Conservation (phyloP, 345 rosid genomes). For the Lepidium africanum region DNA sequence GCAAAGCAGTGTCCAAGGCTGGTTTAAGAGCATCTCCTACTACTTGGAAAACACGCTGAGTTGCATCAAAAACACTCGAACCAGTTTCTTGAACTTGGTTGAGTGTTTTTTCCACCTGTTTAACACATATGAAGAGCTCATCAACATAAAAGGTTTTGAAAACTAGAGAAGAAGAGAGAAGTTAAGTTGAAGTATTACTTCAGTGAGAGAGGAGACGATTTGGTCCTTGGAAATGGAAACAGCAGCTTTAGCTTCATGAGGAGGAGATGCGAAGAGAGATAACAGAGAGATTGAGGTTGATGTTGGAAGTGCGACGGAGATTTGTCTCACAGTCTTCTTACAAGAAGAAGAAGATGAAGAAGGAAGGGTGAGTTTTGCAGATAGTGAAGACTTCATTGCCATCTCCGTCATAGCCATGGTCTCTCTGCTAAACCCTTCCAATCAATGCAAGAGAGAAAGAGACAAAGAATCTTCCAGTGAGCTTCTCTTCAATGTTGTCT, state of each 20-base stretch:
- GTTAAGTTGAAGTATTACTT: slow-evolving; percentile 33
- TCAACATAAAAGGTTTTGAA: too few relatives aligned
- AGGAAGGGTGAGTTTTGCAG: slow-evolving; percentile 36
- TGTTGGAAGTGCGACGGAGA: slow-evolving; percentile 49
- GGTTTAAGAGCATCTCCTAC: slow-evolving; percentile 73
- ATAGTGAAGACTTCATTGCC: slow-evolving; percentile 44
- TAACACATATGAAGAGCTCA: neutral
- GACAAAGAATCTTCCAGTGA: neutral
- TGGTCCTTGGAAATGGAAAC: slow-evolving; percentile 67
- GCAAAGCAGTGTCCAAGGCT: slow-evolving; percentile 61
- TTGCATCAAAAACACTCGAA: slow-evolving; percentile 49
- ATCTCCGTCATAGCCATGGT: slow-evolving; percentile 39
- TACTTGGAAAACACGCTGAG: slow-evolving; percentile 51
- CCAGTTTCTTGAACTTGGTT: slow-evolving; percentile 68
- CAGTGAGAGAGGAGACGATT: slow-evolving; percentile 71
- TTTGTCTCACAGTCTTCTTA: slow-evolving; percentile 34
- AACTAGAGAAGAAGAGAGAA: neutral
- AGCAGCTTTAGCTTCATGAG: slow-evolving; percentile 58
- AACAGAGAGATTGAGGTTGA: slow-evolving; percentile 58
- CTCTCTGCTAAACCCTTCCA: slow-evolving; percentile 10
- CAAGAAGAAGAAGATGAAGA: slow-evolving; percentile 28
- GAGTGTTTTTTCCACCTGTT: slow-evolving; percentile 81
- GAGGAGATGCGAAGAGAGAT: slow-evolving; percentile 44
- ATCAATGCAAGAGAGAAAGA: slow-evolving; percentile 14
- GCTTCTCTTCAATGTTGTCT: slow-evolving; percentile 13